Conservation (phyloP, 257 asterid genomes). For the Primulina huaijiensis region DNA sequence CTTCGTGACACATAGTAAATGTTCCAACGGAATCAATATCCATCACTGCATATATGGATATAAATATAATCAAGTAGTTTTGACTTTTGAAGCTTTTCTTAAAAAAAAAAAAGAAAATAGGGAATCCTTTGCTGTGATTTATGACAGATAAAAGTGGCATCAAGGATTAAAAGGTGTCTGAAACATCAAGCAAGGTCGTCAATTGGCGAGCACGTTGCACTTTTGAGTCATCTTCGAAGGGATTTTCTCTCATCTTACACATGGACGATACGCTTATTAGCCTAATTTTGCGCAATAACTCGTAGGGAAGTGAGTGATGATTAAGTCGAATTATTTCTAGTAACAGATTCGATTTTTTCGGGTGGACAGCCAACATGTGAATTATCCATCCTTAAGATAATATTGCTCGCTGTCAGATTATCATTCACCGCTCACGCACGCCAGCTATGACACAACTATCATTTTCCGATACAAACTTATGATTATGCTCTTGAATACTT, state of each 20-base stretch:
- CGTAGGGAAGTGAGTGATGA: not conserved
- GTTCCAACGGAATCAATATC: constrained; percentile 94
- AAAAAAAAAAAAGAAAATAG: too few relatives aligned
- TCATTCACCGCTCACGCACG: too few relatives aligned
- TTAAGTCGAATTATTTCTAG: not conserved
- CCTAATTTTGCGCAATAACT: not conserved
- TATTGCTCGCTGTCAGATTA: too few relatives aligned
- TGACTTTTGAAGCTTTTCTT: not conserved
- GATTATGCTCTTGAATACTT: not conserved
- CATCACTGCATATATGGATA: constrained; percentile 12
- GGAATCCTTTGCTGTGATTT: too few relatives aligned
- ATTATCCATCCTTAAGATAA: too few relatives aligned
- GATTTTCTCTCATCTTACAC: too few relatives aligned
- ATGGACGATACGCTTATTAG: too few relatives aligned
- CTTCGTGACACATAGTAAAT: constrained; percentile 90
- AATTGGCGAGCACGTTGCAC: too few relatives aligned
- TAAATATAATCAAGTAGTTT: not conserved
- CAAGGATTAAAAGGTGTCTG: not conserved
- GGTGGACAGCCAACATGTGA: too few relatives aligned
- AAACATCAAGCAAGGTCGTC: not conserved
- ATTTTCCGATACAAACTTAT: not conserved
- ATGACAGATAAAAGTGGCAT: not conserved
- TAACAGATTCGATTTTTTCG: not conserved
- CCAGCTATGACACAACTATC: too few relatives aligned
- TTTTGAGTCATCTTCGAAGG: too few relatives aligned